Conservation (phyloP, 371 early-diverging fungal genomes). For the Lichtheimia corymbifera region DNA sequence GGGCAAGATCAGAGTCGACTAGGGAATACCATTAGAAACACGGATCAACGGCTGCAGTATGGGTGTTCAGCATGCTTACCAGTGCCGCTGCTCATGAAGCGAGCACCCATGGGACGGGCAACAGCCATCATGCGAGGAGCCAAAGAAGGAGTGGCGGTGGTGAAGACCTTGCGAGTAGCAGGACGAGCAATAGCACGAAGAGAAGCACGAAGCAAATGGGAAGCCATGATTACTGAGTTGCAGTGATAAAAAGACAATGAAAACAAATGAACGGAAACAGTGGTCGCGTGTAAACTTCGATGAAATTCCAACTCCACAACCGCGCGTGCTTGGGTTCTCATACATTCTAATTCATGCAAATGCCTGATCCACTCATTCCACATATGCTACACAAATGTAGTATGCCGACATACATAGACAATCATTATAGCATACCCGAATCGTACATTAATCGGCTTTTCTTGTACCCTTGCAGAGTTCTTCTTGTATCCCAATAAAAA, state of each 20-base stretch:
- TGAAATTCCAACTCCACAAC: too few relatives aligned
- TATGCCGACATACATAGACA: too few relatives aligned
- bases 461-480: too few relatives aligned
- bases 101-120: conserved; percentile 21
- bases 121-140: conserved; percentile 28
- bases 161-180: conserved; percentile 17
- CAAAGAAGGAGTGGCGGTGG: conserved; percentile 18
- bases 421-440: too few relatives aligned
- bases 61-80: conserved; percentile 23
- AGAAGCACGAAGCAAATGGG: conserved; percentile 39
- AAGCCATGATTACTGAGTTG: conserved; percentile 28
- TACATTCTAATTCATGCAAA: too few relatives aligned
- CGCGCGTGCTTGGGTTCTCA: too few relatives aligned
- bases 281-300: too few relatives aligned
- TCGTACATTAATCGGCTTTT: too few relatives aligned
- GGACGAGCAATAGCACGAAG: conserved; percentile 40
- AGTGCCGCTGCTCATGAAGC: conserved; percentile 32
- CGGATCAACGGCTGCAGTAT: not conserved
- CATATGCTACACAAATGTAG: too few relatives aligned
- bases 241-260: not conserved
- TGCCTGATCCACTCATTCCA: too few relatives aligned
- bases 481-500: too few relatives aligned
- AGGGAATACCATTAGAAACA: not conserved
- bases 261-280: too few relatives aligned
- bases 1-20: conserved; percentile 71